phyloP scores from a whole-genome alignment of 1,284 basidiomycete species.

The Cystobasidium pallidum region DNA sequence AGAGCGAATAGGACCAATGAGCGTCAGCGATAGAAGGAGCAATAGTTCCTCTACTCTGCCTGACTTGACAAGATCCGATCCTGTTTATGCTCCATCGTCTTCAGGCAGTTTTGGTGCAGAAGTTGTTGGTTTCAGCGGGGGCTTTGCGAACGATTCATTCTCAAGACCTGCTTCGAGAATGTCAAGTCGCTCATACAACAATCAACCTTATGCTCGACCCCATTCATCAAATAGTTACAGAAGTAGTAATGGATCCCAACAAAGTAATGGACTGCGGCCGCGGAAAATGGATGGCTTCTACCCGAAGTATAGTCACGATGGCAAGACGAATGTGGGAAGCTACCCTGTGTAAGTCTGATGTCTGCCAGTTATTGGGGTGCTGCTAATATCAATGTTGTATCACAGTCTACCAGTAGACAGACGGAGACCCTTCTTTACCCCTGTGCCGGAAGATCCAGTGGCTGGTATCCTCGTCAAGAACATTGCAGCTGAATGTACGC shows the following conservation, averaged over 20 bases:
- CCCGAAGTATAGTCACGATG: conserved; percentile 20
- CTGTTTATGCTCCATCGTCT: conserved; percentile 5
- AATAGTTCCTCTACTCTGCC: conserved; percentile 18
- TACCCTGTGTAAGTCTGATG: conserved; percentile 27
- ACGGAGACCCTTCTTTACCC: conserved; percentile 40
- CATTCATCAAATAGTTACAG: conserved; percentile 7
- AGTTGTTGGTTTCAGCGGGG: not conserved
- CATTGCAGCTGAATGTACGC: conserved; percentile 19
- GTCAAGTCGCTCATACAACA: conserved; percentile 21
- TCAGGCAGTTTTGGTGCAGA: not conserved
- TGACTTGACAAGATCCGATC: conserved; percentile 34
- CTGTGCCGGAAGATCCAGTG: conserved; percentile 35
- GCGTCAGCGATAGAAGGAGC: not conserved
- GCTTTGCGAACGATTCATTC: conserved; percentile 10
- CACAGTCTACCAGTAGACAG: conserved; percentile 24
- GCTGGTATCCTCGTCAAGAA: conserved; percentile 21
- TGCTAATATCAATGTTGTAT: not conserved
- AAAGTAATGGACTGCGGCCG: conserved; percentile 3
- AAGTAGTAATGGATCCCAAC: conserved; percentile 11
- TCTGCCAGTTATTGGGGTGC: too few relatives aligned
- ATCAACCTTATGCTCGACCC: conserved; percentile 27
- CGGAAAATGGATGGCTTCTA: conserved; percentile 31
- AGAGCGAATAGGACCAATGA: conserved; percentile 23
- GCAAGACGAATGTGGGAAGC: conserved; percentile 26
- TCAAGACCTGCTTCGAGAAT: conserved; percentile 33